These are phyloP conservation scores for Thermomyces lanuginosus DNA, from an alignment of 2,329 filamentous ascomycete species.

Conservation along the genomic window DNA sequence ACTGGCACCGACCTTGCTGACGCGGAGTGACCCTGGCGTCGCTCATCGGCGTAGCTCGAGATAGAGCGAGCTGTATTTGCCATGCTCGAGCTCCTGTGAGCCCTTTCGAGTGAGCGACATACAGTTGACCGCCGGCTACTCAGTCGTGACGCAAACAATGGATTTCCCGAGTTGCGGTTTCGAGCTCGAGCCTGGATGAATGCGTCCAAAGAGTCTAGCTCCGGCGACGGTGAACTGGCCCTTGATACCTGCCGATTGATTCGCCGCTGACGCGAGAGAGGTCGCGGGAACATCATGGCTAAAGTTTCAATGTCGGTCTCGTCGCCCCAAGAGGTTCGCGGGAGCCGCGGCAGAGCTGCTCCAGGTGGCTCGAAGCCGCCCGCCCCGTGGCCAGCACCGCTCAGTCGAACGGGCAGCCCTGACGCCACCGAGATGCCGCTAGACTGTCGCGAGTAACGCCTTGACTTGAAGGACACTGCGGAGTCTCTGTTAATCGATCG, in stretches of 20 bases:
- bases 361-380: conserved; percentile 23
- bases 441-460: conserved; percentile 21
- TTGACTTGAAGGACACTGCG: conserved; percentile 19
- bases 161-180: conserved; percentile 22
- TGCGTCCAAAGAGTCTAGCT: conserved; percentile 22
- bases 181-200: conserved; percentile 25
- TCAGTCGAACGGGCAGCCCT: conserved; percentile 24
- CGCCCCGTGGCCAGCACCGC: conserved; percentile 27
- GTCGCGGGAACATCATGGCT: conserved; percentile 21
- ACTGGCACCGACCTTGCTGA: conserved; percentile 19
- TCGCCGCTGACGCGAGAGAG: conserved; percentile 17
- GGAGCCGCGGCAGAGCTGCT: conserved; percentile 17
- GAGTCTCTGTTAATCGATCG: conserved; percentile 22
- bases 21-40: conserved; percentile 17
- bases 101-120: conserved; percentile 18
- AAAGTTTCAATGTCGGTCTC: conserved; percentile 21
- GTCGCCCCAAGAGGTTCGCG: conserved; percentile 23
- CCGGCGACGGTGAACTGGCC: conserved; percentile 18
- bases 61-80: conserved; percentile 18
- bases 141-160: conserved; percentile 21
- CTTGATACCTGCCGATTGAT: conserved; percentile 16
- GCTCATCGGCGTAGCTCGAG: conserved; percentile 17
- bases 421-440: conserved; percentile 23
- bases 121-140: conserved; percentile 18
- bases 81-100: conserved; percentile 20